Conservation (phyloP, 805 yeast species). For the Saccharomycopsis guyanensis region DNA sequence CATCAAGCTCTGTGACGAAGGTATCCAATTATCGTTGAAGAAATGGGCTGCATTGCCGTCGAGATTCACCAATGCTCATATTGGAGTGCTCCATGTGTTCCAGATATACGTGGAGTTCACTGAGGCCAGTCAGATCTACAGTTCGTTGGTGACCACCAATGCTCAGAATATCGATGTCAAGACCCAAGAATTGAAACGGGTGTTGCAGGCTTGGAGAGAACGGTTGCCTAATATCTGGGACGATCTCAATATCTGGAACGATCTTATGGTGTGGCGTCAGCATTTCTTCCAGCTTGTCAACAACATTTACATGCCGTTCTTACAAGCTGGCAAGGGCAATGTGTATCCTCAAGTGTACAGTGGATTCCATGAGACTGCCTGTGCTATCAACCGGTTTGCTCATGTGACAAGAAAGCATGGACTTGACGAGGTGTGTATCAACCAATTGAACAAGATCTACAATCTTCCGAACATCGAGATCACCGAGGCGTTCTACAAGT, state of each 20-base stretch:
- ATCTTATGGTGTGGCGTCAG: slow-evolving; percentile 96
- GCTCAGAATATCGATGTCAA: slow-evolving; percentile 88
- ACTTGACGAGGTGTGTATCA: slow-evolving; percentile 94
- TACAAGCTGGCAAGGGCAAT: slow-evolving; percentile 66
- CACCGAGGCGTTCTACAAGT: slow-evolving; percentile 92
- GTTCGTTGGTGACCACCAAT: slow-evolving; percentile 79
- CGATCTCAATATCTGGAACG: slow-evolving; percentile 96
- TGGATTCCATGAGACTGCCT: slow-evolving; percentile 97
- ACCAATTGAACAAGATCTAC: slow-evolving; percentile 86
- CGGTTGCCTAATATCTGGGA: slow-evolving; percentile 96
- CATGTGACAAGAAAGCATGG: slow-evolving; percentile 96
- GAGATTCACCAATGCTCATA: slow-evolving; percentile 72
- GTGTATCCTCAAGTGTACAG: slow-evolving; percentile 92
- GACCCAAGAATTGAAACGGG: slow-evolving; percentile 90
- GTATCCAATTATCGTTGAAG: slow-evolving; percentile 83
- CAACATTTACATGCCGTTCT: slow-evolving; percentile 84
- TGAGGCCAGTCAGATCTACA: slow-evolving; percentile 94
- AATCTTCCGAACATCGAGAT: slow-evolving; percentile 96
- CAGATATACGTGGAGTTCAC: slow-evolving; percentile 96
- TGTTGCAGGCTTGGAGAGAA: slow-evolving; percentile 96
- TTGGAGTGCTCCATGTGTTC: slow-evolving; percentile 84
- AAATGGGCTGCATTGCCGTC: slow-evolving; percentile 89
- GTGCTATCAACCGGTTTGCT: slow-evolving; percentile 97
- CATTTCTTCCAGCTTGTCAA: slow-evolving; percentile 96
- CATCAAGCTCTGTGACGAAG: slow-evolving; percentile 86